Percentiles rank a stretch among this genome's conserved stretches.
These are phyloP conservation scores for Umbilicus rupestris DNA, from an alignment of 164 flowering plant genomes.

Conservation along the genomic window DNA sequence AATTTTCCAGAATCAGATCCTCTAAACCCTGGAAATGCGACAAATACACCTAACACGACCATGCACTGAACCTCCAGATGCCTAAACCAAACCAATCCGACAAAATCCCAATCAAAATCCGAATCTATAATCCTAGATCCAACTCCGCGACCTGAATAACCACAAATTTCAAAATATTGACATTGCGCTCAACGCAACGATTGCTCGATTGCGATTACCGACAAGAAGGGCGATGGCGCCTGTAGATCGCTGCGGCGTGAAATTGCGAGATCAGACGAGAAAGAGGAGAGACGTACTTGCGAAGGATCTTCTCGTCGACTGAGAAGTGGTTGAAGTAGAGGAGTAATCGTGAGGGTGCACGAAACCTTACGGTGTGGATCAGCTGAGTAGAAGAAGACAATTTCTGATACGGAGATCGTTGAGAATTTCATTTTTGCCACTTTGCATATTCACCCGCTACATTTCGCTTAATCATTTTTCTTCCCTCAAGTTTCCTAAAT, in stretches of 20 bases:
- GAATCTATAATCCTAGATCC: background rate
- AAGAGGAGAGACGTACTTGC: background rate
- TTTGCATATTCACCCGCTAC: too few relatives aligned
- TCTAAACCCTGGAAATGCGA: background rate
- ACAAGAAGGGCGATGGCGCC: too few relatives aligned
- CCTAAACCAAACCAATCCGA: too few relatives aligned
- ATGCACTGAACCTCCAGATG: background rate
- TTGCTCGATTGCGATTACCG: too few relatives aligned
- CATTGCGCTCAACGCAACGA: background rate
- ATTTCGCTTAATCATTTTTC: too few relatives aligned
- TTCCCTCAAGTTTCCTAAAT: too few relatives aligned
- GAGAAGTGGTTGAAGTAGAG: background rate
- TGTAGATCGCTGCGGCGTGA: too few relatives aligned
- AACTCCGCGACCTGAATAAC: background rate
- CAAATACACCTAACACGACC: too few relatives aligned
- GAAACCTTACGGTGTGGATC: background rate
- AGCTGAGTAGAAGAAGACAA: slow-evolving; percentile 2
- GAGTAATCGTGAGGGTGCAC: background rate
- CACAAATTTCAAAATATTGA: background rate
- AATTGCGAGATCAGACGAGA: background rate
- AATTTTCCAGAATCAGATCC: background rate
- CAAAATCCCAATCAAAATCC: background rate
- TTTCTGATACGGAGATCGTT: too few relatives aligned
- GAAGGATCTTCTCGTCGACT: background rate
- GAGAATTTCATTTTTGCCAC: too few relatives aligned